Conservation (phyloP, 2,329 filamentous ascomycete genomes). For the Orbilia blumenaviensis region DNA sequence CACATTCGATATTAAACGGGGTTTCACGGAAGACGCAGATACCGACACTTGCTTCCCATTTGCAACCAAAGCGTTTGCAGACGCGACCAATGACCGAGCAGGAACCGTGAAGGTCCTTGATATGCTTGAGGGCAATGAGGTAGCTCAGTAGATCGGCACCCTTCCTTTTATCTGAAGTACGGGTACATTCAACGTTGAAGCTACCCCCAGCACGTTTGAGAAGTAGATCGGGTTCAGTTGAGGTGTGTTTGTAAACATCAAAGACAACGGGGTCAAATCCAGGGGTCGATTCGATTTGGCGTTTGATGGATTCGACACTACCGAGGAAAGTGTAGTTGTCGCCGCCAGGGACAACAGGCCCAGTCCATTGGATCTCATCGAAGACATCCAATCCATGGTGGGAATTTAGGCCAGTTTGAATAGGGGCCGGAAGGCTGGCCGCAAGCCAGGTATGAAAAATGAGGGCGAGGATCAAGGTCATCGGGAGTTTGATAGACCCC, state of each 20-base stretch:
- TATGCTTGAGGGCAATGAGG: neutral
- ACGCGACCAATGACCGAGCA: constrained; percentile 19
- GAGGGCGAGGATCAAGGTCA: neutral
- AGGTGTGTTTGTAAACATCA: neutral
- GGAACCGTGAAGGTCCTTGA: constrained; percentile 15
- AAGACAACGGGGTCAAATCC: constrained; percentile 28
- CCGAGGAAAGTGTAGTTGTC: constrained; percentile 28
- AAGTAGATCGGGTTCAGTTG: neutral
- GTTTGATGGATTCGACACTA: neutral
- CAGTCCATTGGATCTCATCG: constrained; percentile 32
- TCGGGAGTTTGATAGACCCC: neutral
- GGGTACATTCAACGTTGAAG: constrained; percentile 24
- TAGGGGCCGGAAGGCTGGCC: neutral
- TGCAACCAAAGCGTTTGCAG: constrained; percentile 18
- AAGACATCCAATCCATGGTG: neutral
- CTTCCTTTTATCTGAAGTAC: neutral
- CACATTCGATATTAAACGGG: constrained; percentile 26
- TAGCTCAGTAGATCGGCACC: neutral
- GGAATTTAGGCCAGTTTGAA: too few relatives aligned
- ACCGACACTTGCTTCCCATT: constrained; percentile 10
- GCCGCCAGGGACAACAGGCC: constrained; percentile 22
- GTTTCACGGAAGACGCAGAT: constrained; percentile 8
- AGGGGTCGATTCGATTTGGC: constrained; percentile 31
- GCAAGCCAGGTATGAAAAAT: neutral
- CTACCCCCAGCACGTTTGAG: constrained; percentile 1